These are phyloP conservation scores for Phaffomyces thermotolerans DNA, from an alignment of 805 yeast genomes.

Conservation along the genomic window DNA sequence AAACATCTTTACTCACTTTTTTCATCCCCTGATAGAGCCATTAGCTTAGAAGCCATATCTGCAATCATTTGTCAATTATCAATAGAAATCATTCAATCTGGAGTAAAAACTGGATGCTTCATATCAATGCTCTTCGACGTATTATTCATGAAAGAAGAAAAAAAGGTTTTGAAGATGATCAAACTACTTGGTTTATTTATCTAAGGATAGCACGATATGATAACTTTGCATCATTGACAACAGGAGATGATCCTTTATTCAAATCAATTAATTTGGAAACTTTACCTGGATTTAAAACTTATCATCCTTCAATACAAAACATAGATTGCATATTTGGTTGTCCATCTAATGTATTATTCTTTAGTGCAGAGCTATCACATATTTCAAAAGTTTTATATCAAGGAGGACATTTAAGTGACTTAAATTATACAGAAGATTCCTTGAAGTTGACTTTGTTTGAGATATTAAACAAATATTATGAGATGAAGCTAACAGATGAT, in stretches of 20 bases:
- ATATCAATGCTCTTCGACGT: conserved; percentile 8
- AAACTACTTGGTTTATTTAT: conserved; percentile 9
- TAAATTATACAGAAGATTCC: conserved; percentile 1
- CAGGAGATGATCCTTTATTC: conserved; percentile 10
- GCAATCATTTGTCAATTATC: conserved; percentile 12
- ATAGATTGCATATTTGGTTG: conserved; percentile 12
- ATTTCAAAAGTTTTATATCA: background rate
- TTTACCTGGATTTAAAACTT: conserved; percentile 3
- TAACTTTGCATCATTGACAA: conserved; percentile 10
- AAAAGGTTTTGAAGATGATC: conserved; percentile 3
- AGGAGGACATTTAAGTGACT: background rate
- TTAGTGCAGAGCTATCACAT: conserved; percentile 7
- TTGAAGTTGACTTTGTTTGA: conserved; percentile 1
- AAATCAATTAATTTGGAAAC: conserved; percentile 1
- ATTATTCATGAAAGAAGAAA: conserved; percentile 5
- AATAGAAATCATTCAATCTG: conserved; percentile 10
- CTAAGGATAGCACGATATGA: conserved; percentile 12
- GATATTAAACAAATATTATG: background rate
- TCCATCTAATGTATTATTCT: conserved; percentile 8
- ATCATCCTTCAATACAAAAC: conserved; percentile 9
- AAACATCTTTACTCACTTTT: conserved; percentile 8
- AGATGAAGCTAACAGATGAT: background rate
- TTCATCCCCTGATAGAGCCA: background rate
- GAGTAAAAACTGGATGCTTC: conserved; percentile 10
- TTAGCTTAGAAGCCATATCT: conserved; percentile 6